Evolutionary conservation across 768 basidiomycete genomes (phyloP).

Genomic region (Pleurotus eryngii): DNA sequence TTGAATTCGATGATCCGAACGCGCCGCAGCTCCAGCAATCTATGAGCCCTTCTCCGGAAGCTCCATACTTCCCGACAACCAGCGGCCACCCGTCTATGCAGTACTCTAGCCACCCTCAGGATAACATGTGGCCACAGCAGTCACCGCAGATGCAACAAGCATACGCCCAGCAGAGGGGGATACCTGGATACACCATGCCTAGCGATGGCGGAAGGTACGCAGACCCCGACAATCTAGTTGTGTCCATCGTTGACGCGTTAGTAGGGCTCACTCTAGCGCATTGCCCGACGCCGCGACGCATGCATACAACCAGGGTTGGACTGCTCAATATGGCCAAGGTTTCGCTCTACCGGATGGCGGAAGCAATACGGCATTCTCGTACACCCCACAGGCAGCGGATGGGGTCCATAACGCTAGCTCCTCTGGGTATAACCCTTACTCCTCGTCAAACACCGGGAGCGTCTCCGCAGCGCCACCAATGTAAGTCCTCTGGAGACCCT

Average conservation of each 20-base stretch:
- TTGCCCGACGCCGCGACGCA: no score
- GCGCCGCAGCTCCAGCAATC: neutral
- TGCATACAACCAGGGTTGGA: no score
- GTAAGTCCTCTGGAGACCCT: neutral
- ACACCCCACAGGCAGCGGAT: no score
- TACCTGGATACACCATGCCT: neutral
- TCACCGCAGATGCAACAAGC: neutral
- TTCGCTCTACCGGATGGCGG: no score
- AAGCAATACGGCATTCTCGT: no score
- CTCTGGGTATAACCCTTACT: neutral
- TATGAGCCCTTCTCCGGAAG: neutral
- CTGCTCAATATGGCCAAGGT: no score
- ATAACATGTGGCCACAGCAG: neutral
- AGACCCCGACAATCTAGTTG: neutral
- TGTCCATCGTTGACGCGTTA: no score
- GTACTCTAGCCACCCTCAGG: neutral
- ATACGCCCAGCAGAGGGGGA: neutral
- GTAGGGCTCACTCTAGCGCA: neutral
- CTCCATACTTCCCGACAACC: neutral
- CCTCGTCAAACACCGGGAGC: neutral
- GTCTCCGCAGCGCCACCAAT: neutral
- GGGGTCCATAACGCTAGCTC: neutral
- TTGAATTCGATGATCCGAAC: slow-evolving; percentile 14
- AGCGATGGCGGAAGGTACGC: neutral
- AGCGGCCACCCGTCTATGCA: neutral